phyloP scores from a whole-genome alignment of 768 basidiomycete species.

The Kwoniella dendrophila region DNA sequence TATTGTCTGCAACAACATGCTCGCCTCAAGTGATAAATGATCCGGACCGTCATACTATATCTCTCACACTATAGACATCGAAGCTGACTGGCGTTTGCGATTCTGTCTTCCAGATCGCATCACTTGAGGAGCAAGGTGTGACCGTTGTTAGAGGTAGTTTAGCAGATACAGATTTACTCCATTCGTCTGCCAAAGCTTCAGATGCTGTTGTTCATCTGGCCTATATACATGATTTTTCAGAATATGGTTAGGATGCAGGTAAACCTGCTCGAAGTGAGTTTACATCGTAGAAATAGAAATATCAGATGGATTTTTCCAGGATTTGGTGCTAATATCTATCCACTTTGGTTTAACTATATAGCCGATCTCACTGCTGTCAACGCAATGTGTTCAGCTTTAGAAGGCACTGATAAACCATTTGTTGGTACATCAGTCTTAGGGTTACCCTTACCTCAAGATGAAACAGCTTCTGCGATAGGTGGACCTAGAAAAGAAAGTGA shows the following conservation, averaged over 20 bases:
- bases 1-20: too few relatives aligned
- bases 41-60: too few relatives aligned
- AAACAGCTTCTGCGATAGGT: not conserved
- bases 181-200: constrained; percentile 23
- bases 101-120: not conserved
- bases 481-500: constrained; percentile 7
- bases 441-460: not conserved
- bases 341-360: too few relatives aligned
- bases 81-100: not conserved
- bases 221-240: constrained; percentile 39
- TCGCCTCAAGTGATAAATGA: too few relatives aligned
- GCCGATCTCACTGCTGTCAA: constrained; percentile 35
- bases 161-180: constrained; percentile 35
- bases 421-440: constrained; percentile 28
- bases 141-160: constrained; percentile 29
- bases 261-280: constrained; percentile 17
- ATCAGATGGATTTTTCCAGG: too few relatives aligned
- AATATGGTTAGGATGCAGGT: constrained; percentile 14
- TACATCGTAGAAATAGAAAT: too few relatives aligned
- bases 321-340: too few relatives aligned
- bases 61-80: too few relatives aligned
- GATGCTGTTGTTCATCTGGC: constrained; percentile 46
- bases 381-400: constrained; percentile 29
- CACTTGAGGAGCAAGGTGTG: constrained; percentile 30
- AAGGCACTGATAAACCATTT: constrained; percentile 37